phyloP scores from a whole-genome alignment of 148 eudicot species.

The Gaultheria prostrata region DNA sequence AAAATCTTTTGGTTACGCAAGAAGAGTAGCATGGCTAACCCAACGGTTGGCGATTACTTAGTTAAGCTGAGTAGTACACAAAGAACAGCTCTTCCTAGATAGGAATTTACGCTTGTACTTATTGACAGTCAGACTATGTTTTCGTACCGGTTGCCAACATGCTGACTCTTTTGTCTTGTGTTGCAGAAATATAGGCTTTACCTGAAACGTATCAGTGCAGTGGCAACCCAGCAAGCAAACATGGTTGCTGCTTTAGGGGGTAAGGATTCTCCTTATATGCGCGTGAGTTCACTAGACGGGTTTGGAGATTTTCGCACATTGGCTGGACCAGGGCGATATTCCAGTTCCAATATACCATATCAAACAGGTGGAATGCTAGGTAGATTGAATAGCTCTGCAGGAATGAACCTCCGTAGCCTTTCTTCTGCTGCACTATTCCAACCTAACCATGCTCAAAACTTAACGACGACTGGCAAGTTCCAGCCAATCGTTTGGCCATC shows the following conservation, averaged over 20 bases:
- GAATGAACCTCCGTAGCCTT: conserved; percentile 40
- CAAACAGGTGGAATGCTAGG: conserved; percentile 41
- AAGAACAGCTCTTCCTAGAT: not conserved
- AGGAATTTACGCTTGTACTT: not conserved
- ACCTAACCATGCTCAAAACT: conserved; percentile 35
- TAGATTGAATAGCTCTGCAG: conserved; percentile 46
- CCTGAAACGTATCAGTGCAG: conserved; percentile 54
- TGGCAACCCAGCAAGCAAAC: conserved; percentile 38
- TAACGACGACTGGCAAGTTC: conserved; percentile 32
- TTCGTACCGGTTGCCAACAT: not conserved
- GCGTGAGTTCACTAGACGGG: conserved; percentile 50
- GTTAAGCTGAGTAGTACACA: not conserved
- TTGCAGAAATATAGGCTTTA: conserved; percentile 85
- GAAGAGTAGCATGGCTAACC: not conserved
- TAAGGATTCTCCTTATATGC: conserved; percentile 40
- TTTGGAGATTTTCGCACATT: conserved; percentile 53
- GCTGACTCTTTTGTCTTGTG: conserved; percentile 7
- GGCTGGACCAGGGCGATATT: conserved; percentile 41
- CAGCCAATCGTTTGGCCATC: conserved; percentile 26
- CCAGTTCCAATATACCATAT: conserved; percentile 30
- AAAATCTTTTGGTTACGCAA: not conserved
- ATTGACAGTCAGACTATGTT: not conserved
- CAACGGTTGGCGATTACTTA: not conserved
- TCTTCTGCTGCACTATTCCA: conserved; percentile 52
- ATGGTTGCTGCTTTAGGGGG: conserved; percentile 39